Evolutionary conservation across 257 asterid species (phyloP), one percentile per base, ranked within the genome.

Genomic region (Solanum paucissectum): DNA sequence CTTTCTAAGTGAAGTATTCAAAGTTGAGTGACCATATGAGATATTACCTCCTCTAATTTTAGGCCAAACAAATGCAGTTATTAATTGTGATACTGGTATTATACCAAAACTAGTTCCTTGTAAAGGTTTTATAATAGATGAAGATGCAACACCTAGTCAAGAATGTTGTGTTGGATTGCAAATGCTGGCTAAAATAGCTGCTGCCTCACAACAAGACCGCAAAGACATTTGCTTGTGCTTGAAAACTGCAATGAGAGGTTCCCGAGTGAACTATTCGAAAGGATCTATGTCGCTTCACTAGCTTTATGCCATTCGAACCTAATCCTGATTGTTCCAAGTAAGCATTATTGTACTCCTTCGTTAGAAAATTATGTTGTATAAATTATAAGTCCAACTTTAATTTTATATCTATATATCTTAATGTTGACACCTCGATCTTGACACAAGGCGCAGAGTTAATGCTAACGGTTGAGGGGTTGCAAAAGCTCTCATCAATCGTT

Each of bases 111-210:
- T 14, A 76, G 5, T n/a, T 7, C 9, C 60, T 40, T 76, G 83
- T 76, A 2, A 1, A 38, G 29, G 60, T 3, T 38, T 38, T 76
- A 10, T n/a, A 32, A 3, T n/a, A n/a, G 49, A 11, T 40, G 12
- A 12, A n/a, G 60, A 14, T 37, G 16, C 29, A 75, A 38, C 11
- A 75, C 83, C 58, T 10, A 37, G 34, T 25, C 21, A 76, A 76
- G 83, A 38, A 6, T 38, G 83, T 76, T 76, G 83, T 76, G 58
- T 11, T 62, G 74, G 52, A 55, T 60, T 84, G 23, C 87, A 84
- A 84, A 7, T 2, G 2, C 7, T 84, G 76, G 58, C 46, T 40
- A 23, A 34, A 55, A 12, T 3, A 7, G 87, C 16, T 12, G 25
- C 6, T 62, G 55, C 32, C 60, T 60, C 77, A 12, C 58, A 34